Evolutionary conservation across 2,329 filamentous ascomycete genomes (phyloP), one percentile per base, ranked within the genome.

Genomic region (Colletotrichum eleusines): DNA sequence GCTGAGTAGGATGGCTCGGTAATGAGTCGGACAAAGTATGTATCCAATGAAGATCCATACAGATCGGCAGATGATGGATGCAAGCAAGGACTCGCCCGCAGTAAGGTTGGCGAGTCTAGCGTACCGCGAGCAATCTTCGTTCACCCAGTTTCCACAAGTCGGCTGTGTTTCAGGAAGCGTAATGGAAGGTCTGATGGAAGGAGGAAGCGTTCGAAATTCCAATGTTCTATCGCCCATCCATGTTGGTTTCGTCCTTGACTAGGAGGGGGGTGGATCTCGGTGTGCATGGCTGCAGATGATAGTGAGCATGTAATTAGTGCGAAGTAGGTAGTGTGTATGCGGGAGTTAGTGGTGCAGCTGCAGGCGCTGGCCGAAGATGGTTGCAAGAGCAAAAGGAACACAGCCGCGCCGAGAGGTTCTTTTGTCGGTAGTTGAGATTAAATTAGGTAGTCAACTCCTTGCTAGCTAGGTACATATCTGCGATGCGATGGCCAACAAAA

Each of bases 171-270:
- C 68, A 63, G 68, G 64, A 71, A 71, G 38, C 28, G 58, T 53
- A n/a, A 71, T 71, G 38, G 68, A 71, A 71, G 68, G 35, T 40
- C 23, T 14, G 46, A 71, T 70, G 51, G 68, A 71, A 71, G 53
- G 44, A 71, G 42, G 63, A 35, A 23, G 57, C 35, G 42, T 14
- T 68, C 64, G n/a, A 66, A 40, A 40, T 44, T 63, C 57, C 53
- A 63, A 46, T 48, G 58, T 62, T 57, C 63, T 57, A 57, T 67
- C 23, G 59, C 33, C 42, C 58, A 67, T 61, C 55, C 63, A 62
- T 53, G 60, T 31, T 44, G 60, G 44, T 20, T n/a, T 33, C 35
- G 40, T 50, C 46, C 26, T 46, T n/a, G n/a, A n/a, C n/a, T n/a
- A n/a, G n/a, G n/a, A n/a, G n/a, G n/a, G 50, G 57, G 26, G 57